phyloP scores from a whole-genome alignment of 2,329 filamentous ascomycete species.

The Penicillium sp. region DNA sequence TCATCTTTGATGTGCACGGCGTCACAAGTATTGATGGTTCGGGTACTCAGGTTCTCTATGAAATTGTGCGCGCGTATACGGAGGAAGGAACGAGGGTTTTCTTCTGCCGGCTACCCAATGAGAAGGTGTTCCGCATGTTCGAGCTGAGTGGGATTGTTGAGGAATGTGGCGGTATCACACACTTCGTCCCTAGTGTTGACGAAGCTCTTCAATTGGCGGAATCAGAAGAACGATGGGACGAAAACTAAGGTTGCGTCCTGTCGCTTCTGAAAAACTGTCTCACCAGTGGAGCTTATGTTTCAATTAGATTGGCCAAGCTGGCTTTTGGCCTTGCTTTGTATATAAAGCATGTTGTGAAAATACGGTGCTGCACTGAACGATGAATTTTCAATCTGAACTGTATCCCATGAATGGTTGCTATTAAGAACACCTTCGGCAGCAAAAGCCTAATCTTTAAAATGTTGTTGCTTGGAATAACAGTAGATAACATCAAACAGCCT shows the following conservation, averaged over 20 bases:
- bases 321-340: neutral
- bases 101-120: conserved; percentile 55
- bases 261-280: neutral
- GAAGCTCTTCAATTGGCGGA: conserved; percentile 82
- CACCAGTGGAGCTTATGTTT: neutral
- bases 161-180: conserved; percentile 69
- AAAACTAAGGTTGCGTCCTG: conserved; percentile 22
- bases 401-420: neutral
- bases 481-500: neutral
- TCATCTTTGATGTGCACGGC: conserved; percentile 98
- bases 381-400: neutral
- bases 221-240: conserved; percentile 57
- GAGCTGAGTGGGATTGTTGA: conserved; percentile 80
- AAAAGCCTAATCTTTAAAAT: neutral
- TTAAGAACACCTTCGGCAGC: neutral
- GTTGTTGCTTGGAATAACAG: neutral
- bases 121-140: conserved; percentile 70
- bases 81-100: conserved; percentile 64
- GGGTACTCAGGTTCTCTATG: conserved; percentile 83
- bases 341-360: neutral
- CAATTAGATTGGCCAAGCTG: neutral
- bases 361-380: neutral
- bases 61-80: conserved; percentile 83
- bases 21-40: conserved; percentile 93
- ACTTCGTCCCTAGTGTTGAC: conserved; percentile 81